Evolutionary conservation across 2,329 filamentous ascomycete genomes (phyloP).

Genomic region (Colletotrichum tabaci): DNA sequence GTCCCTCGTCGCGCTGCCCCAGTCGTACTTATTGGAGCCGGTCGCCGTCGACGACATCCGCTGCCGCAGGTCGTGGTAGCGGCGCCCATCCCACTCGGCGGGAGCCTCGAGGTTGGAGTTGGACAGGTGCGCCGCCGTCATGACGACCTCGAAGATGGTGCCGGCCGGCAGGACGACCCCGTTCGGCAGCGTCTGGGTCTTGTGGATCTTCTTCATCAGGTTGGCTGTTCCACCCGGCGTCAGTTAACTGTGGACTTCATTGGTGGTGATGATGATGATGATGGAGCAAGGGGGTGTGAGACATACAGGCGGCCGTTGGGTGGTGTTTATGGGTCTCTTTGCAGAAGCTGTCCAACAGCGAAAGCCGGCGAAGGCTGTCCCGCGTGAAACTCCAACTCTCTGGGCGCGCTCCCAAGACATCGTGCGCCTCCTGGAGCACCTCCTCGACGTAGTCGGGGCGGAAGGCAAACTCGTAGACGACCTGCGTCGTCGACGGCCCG

Average conservation of each 20-base stretch:
- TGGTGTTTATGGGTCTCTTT: constrained; percentile 39
- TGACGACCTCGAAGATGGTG: constrained; percentile 35
- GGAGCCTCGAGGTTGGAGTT: constrained; percentile 26
- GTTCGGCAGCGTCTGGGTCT: constrained; percentile 32
- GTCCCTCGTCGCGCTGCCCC: constrained; percentile 33
- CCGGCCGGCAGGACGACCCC: constrained; percentile 26
- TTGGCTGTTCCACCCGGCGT: constrained; percentile 16
- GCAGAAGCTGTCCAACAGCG: constrained; percentile 37
- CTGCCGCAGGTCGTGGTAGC: constrained; percentile 33
- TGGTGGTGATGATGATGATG: not conserved
- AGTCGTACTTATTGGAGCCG: constrained; percentile 31
- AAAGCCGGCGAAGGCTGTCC: constrained; percentile 23
- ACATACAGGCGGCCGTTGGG: constrained; percentile 34
- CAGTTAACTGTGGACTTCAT: not conserved
- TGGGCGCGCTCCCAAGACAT: constrained; percentile 10
- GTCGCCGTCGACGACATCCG: not conserved
- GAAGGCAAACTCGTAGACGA: constrained; percentile 40
- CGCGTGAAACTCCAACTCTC: constrained; percentile 25
- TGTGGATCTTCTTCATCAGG: constrained; percentile 37
- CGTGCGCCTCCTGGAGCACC: constrained; percentile 23
- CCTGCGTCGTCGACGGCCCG: constrained; percentile 30
- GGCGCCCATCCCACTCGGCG: constrained; percentile 30
- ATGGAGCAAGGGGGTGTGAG: not conserved
- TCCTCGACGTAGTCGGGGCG: constrained; percentile 24
- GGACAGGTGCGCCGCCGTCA: constrained; percentile 37